Conservation (phyloP, 75 land plant genomes). For the Pseudotsuga menziesii region DNA sequence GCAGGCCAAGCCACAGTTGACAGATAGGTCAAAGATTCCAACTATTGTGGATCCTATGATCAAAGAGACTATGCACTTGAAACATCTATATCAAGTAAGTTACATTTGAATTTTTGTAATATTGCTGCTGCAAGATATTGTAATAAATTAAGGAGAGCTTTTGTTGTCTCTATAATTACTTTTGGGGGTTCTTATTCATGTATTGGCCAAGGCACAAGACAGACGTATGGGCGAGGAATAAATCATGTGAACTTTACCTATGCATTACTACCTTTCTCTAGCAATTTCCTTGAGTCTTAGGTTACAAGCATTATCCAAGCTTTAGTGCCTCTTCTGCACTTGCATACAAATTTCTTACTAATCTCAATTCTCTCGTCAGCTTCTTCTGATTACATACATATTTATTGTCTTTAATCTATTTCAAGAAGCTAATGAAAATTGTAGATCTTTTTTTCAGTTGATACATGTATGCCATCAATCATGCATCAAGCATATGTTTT, state of each 20-base stretch:
- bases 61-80: slow-evolving; percentile 24
- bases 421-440: too few relatives aligned
- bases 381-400: too few relatives aligned
- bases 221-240: too few relatives aligned
- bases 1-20: slow-evolving; percentile 33
- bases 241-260: too few relatives aligned
- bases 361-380: too few relatives aligned
- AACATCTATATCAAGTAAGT: slow-evolving; percentile 36
- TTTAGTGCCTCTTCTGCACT: too few relatives aligned
- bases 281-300: not conserved
- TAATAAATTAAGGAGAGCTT: not conserved
- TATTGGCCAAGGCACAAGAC: not conserved
- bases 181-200: not conserved
- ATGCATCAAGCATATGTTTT: too few relatives aligned
- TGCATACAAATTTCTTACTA: too few relatives aligned
- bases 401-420: too few relatives aligned
- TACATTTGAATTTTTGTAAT: not conserved
- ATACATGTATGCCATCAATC: too few relatives aligned
- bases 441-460: too few relatives aligned
- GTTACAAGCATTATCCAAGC: not conserved
- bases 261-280: not conserved
- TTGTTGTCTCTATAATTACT: not conserved
- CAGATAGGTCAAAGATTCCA: slow-evolving; percentile 25
- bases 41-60: slow-evolving; percentile 26
- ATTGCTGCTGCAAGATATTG: not conserved